These are phyloP conservation scores for Saccharomyces pastorianus DNA, from an alignment of 1,139 yeast genomes.

Conservation along the genomic window DNA sequence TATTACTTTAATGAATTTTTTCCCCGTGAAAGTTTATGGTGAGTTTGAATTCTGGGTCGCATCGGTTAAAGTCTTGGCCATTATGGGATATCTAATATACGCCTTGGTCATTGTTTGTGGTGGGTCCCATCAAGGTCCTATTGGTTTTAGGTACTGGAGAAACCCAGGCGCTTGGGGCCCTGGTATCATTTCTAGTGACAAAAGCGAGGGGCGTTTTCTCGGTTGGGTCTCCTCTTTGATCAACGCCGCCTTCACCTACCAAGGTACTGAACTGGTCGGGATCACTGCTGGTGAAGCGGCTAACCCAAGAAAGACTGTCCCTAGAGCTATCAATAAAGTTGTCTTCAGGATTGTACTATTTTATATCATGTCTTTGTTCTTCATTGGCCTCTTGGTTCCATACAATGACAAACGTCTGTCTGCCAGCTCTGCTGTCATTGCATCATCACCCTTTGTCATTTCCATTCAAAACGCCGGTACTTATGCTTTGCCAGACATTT, in stretches of 20 bases:
- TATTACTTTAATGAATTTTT: conserved; percentile 43
- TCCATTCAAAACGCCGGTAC: conserved; percentile 66
- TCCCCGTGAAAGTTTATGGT: conserved; percentile 59
- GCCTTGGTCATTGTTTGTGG: conserved; percentile 69
- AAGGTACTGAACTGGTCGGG: conserved; percentile 69
- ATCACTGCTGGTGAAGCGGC: conserved; percentile 74
- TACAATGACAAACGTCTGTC: conserved; percentile 45
- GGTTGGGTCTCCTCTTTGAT: conserved; percentile 56
- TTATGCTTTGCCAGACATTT: conserved; percentile 56
- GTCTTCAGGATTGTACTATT: conserved; percentile 69
- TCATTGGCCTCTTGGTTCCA: conserved; percentile 68
- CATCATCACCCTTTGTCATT: conserved; percentile 72
- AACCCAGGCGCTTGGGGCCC: conserved; percentile 51
- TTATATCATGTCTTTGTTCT: conserved; percentile 59
- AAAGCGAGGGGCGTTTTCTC: conserved; percentile 45
- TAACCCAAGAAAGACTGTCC: conserved; percentile 69
- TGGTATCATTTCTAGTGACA: conserved; percentile 41
- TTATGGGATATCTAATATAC: conserved; percentile 61
- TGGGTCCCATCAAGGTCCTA: conserved; percentile 58
- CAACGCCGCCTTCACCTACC: conserved; percentile 70
- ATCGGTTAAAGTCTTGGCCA: conserved; percentile 57
- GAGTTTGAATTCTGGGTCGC: conserved; percentile 67
- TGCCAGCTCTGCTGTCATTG: conserved; percentile 35
- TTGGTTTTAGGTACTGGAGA: conserved; percentile 71
- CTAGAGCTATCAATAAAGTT: conserved; percentile 70